Base-by-base conservation (phyloP, 2,329 filamentous ascomycete species). In the Thielaviopsis populi region DNA sequence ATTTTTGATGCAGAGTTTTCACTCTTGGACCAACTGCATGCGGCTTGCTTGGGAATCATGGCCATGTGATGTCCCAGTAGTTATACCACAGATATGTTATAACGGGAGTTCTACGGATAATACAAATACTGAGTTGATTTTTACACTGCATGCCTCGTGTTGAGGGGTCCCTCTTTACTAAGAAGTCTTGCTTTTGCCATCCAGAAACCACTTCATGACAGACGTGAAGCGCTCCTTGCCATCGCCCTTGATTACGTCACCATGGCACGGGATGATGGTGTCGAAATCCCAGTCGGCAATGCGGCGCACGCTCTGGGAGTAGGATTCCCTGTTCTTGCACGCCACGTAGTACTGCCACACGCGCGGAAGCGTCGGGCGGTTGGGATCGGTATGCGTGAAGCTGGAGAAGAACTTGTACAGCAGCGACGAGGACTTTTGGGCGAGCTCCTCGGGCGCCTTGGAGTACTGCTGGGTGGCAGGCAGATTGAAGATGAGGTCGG, bases 401-500 rank as follows among this genome's bases (percentile, higher is more conserved):
- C 76, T 74, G 58, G 73, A 71, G 67, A 81, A 81, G 7, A 80
- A 54, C 69, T 72, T 74, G 63, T 75, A 76, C 3, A 77, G 54
- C 13, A 79, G 66, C 0, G 71, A 70, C 22, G 37, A 24, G 6
- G 40, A 8, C 11, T 61, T 54, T 15, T 56, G 24, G 3, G 59
- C 46, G 4, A 65, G 22, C 10, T 42, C 50, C 40, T 58, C 40
- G 24, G 59, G 76, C 40, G 77, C 75, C 2, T 82, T 78, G 8
- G 82, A 82, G 75, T 89, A 96, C 76, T 97, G 94, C 76, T 99
- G 94, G 0, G 77, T 83, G 0, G 90, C 83, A 0, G 94, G 94
- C 41, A 96, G 76, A 73, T 96, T 97, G 80, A 97, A 97, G 68
- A 97, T 72, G 50, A 97, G 75, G 73, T 99, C 94, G 5, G 91